Conservation (phyloP, 2,329 filamentous ascomycete species). For the Penicillium brasilianum region DNA sequence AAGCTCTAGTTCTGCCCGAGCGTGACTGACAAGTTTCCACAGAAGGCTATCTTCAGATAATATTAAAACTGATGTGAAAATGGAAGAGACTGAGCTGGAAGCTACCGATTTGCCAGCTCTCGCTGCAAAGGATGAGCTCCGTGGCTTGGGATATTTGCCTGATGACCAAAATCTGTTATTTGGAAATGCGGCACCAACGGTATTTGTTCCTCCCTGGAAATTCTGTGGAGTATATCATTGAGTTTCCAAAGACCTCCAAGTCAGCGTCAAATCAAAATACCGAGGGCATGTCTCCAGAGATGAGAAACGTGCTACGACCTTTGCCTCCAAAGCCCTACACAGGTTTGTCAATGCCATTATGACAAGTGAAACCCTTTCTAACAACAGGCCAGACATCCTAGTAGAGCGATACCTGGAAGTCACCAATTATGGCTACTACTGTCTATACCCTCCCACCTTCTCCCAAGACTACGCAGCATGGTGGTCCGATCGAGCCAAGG, state of each 20-base stretch:
- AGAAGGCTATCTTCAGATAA: conserved; percentile 6
- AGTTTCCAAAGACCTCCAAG: neutral
- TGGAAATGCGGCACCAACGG: conserved; percentile 9
- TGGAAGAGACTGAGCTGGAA: neutral
- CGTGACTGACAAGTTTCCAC: neutral
- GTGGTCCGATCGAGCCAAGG: conserved; percentile 48
- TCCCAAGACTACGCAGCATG: conserved; percentile 53
- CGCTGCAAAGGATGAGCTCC: conserved; percentile 17
- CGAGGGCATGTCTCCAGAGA: conserved; percentile 34
- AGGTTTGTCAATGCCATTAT: conserved; percentile 29
- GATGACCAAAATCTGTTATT: conserved; percentile 18
- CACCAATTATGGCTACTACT: conserved; percentile 54
- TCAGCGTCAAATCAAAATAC: conserved; percentile 13
- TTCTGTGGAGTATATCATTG: neutral
- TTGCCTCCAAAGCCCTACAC: conserved; percentile 48
- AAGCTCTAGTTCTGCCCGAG: neutral
- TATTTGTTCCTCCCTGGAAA: neutral
- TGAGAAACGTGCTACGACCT: conserved; percentile 37
- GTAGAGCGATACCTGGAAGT: conserved; percentile 54
- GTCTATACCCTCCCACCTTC: conserved; percentile 54
- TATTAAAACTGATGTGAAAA: neutral
- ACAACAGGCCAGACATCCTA: conserved; percentile 47
- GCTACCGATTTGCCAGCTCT: conserved; percentile 6
- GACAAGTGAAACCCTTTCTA: neutral
- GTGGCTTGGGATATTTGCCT: conserved; percentile 17